phyloP scores from a whole-genome alignment of 2,329 filamentous ascomycete genomes.

The Epicoccum nigrum region DNA sequence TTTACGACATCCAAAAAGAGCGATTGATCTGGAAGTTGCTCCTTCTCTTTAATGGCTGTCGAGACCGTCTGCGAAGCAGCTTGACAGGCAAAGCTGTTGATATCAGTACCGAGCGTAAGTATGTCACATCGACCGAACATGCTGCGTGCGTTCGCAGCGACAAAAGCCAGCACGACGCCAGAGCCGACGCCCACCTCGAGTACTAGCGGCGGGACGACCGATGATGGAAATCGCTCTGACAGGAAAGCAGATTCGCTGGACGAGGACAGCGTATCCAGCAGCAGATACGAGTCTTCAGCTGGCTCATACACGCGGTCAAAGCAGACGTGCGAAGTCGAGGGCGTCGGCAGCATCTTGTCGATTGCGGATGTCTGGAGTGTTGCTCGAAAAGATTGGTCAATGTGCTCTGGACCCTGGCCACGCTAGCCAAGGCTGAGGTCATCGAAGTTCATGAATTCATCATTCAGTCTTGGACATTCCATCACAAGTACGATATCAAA shows the following conservation, averaged over 20 bases:
- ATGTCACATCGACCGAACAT: slow-evolving; percentile 77
- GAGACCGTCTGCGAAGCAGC: slow-evolving; percentile 74
- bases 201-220: slow-evolving; percentile 59
- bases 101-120: slow-evolving; percentile 78
- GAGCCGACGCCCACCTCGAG: slow-evolving; percentile 91
- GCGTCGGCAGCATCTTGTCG: slow-evolving; percentile 81
- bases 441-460: slow-evolving; percentile 25
- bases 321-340: slow-evolving; percentile 87
- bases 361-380: slow-evolving; percentile 18
- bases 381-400: slow-evolving; percentile 27
- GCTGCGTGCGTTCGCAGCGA: slow-evolving; percentile 72
- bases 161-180: slow-evolving; percentile 90
- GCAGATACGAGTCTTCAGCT: slow-evolving; percentile 91
- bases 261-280: slow-evolving; percentile 88
- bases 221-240: slow-evolving; percentile 61
- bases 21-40: slow-evolving; percentile 22
- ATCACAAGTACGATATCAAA: background rate
- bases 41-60: slow-evolving; percentile 52
- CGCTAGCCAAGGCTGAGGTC: slow-evolving; percentile 37
- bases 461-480: slow-evolving; percentile 7
- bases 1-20: slow-evolving; percentile 70
- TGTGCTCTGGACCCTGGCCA: slow-evolving; percentile 24
- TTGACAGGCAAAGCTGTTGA: slow-evolving; percentile 81
- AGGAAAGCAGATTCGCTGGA: slow-evolving; percentile 72
- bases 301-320: slow-evolving; percentile 93